A percentile compares a stretch with the other conserved stretches of the same genome.
Evolutionary conservation across 495 filamentous ascomycete species (phyloP).

Genomic region (Talaromyces wortmannii): DNA sequence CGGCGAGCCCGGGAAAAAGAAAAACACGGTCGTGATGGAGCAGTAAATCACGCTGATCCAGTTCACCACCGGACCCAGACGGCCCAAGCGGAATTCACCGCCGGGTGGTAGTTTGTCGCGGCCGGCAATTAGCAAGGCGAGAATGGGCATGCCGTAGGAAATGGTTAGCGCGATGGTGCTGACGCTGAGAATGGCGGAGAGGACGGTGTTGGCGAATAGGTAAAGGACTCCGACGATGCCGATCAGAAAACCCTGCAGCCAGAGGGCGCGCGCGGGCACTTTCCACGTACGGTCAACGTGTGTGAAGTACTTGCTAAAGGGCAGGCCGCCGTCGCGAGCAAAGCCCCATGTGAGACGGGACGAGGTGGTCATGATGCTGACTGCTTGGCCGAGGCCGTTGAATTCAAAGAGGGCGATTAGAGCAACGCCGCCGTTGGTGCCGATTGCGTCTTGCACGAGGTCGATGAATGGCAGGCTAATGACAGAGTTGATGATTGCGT

Average conservation of each 20-base stretch:
- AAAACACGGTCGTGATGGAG: slow-evolving; percentile 34
- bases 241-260: slow-evolving; percentile 35
- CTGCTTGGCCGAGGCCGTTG: slow-evolving; percentile 37
- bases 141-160: slow-evolving; percentile 36
- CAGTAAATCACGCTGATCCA: slow-evolving; percentile 35
- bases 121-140: slow-evolving; percentile 26
- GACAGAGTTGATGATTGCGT: slow-evolving; percentile 43
- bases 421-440: slow-evolving; percentile 25
- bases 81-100: slow-evolving; percentile 30
- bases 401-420: slow-evolving; percentile 41
- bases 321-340: slow-evolving; percentile 51
- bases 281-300: slow-evolving; percentile 36
- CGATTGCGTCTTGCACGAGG: slow-evolving; percentile 33
- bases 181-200: slow-evolving; percentile 38
- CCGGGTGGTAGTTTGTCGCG: slow-evolving; percentile 30
- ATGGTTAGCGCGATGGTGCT: slow-evolving; percentile 39
- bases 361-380: slow-evolving; percentile 41
- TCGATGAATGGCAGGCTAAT: slow-evolving; percentile 38
- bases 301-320: slow-evolving; percentile 33
- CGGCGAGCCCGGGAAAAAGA: slow-evolving; percentile 35
- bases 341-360: slow-evolving; percentile 49
- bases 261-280: slow-evolving; percentile 35
- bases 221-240: slow-evolving; percentile 36
- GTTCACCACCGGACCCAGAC: slow-evolving; percentile 20
- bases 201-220: slow-evolving; percentile 38